phyloP scores from a whole-genome alignment of 2,329 filamentous ascomycete species.

The Arthroderma sp. region DNA sequence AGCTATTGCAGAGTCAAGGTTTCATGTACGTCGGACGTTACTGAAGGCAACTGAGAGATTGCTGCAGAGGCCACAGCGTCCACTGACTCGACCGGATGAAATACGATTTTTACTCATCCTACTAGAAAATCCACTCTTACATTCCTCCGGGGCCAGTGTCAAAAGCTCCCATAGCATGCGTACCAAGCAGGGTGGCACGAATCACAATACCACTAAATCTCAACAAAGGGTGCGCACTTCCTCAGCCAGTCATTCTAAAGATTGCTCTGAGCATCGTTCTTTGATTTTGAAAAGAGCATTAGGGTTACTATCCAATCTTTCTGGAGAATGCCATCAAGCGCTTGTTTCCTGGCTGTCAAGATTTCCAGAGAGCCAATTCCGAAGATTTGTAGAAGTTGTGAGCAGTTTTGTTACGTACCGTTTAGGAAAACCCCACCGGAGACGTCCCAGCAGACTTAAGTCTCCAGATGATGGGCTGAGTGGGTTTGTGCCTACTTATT shows the following conservation, averaged over 20 bases:
- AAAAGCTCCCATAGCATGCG: conserved; percentile 1
- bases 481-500: conserved; percentile 61
- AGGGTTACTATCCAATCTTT: conserved; percentile 63
- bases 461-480: conserved; percentile 46
- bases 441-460: conserved; percentile 40
- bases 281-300: conserved; percentile 75
- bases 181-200: background rate
- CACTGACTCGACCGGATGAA: conserved; percentile 54
- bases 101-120: conserved; percentile 67
- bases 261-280: conserved; percentile 55
- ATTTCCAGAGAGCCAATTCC: conserved; percentile 54
- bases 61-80: conserved; percentile 63
- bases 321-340: conserved; percentile 62
- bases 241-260: conserved; percentile 17
- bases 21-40: conserved; percentile 55
- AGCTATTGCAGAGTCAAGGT: conserved; percentile 48
- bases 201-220: conserved; percentile 4
- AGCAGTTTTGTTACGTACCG: conserved; percentile 71
- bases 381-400: conserved; percentile 61
- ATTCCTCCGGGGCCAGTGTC: conserved; percentile 28
- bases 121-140: conserved; percentile 63
- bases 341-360: conserved; percentile 67
- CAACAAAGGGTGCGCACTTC: conserved; percentile 11
- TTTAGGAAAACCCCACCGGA: conserved; percentile 56
- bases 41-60: conserved; percentile 68